These are phyloP conservation scores for Kregervanrija fluxuum DNA, from an alignment of 805 yeast genomes.

Conservation along the genomic window DNA sequence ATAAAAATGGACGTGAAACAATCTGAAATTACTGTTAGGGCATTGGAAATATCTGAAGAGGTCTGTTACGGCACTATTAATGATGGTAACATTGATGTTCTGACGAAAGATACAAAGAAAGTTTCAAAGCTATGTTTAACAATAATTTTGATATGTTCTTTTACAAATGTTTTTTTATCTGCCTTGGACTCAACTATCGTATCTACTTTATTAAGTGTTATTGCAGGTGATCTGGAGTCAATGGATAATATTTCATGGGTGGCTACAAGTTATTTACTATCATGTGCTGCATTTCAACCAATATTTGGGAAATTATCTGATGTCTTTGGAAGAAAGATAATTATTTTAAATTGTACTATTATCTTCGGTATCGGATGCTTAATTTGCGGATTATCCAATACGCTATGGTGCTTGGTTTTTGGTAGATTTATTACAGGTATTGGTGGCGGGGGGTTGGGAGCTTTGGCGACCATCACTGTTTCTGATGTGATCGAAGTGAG, in stretches of 20 bases:
- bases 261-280: constrained; percentile 33
- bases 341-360: constrained; percentile 26
- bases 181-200: constrained; percentile 47
- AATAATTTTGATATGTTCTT: constrained; percentile 8
- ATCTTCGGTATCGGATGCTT: constrained; percentile 32
- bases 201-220: constrained; percentile 40
- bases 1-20: too few relatives aligned
- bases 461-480: constrained; percentile 65
- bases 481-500: constrained; percentile 71
- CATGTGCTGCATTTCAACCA: constrained; percentile 44
- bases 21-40: too few relatives aligned
- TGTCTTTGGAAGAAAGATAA: constrained; percentile 40
- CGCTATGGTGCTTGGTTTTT: constrained; percentile 36
- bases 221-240: constrained; percentile 42
- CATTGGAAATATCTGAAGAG: too few relatives aligned
- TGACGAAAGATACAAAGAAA: too few relatives aligned
- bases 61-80: too few relatives aligned
- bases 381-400: constrained; percentile 33
- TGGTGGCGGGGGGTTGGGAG: constrained; percentile 81
- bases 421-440: constrained; percentile 72
- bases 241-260: constrained; percentile 34
- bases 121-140: too few relatives aligned
- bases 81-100: too few relatives aligned
- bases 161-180: constrained; percentile 30
- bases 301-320: constrained; percentile 46